Base-by-base conservation (phyloP, 768 basidiomycete species). In the Lactarius psammicola region DNA sequence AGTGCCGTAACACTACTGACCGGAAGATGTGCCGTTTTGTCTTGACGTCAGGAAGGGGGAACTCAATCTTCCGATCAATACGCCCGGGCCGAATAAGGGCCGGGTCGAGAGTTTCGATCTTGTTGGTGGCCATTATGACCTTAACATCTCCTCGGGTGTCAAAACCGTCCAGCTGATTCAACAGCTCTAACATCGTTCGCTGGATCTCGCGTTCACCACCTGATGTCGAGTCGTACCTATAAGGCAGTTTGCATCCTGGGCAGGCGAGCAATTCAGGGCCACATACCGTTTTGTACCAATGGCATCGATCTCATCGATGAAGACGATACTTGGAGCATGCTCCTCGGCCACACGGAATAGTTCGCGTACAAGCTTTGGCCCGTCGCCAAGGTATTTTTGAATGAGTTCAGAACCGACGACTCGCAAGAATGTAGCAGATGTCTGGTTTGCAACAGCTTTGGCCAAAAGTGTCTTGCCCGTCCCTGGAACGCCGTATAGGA, bases 71-170 rank as follows among this genome's bases (percentile, higher is more conserved):
- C 60, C 97, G 86, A 73, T 99, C 97, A 68, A 99, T 98, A 73
- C 97, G 94, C 56, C 97, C 97, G 6, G 97, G 97, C 59, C 97
- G 92, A 73, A 99, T 97, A 66, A 99, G 87, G 20, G 97, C 97
- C 62, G 97, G 97, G 77, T 99, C 97, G 33, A 99, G 85, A 3
- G 94, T 88, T 75, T 98, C 96, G 72, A 99, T 99, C 78, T 85
- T 88, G 80, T 99, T 99, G 6, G 97, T 99, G 15, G 97, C 97
- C 97, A 98, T 98, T 76, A 99, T 98, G 70, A 99, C 96, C 78
- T 98, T 99, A 65, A 99, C 95, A 74, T 98, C 97, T n/a, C 96
- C 96, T 63, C 95, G 88, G 6, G 95, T 95, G 75, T 99, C 97
- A 76, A 99, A 98, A n/a, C 97, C 97, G 72, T 99, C 97, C 46